phyloP scores from a whole-genome alignment of 2,329 filamentous ascomycete genomes.

The Ilyonectria mors-panacis region DNA sequence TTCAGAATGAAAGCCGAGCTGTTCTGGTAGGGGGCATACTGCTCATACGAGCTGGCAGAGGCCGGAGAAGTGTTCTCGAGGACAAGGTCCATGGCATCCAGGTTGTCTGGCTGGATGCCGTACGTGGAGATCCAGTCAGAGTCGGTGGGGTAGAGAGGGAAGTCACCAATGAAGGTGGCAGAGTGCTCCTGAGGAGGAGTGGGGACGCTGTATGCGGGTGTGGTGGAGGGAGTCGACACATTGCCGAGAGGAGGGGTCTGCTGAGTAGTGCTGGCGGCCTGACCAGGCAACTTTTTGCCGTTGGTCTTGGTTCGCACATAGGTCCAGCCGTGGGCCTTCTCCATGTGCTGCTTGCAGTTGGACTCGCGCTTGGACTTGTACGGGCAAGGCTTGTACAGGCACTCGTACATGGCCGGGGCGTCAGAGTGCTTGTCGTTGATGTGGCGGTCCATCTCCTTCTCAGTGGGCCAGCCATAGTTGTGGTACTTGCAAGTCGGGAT shows the following conservation, averaged over 20 bases:
- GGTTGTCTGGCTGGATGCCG: constrained; percentile 49
- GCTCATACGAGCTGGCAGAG: constrained; percentile 58
- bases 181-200: constrained; percentile 70
- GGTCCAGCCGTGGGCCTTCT: constrained; percentile 93
- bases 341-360: constrained; percentile 99
- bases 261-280: constrained; percentile 63
- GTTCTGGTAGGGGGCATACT: constrained; percentile 74
- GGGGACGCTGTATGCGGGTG: constrained; percentile 63
- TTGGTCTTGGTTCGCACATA: constrained; percentile 95
- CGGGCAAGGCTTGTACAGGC: constrained; percentile 85
- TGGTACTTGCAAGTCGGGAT: constrained; percentile 89
- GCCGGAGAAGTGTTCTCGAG: constrained; percentile 58
- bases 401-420: constrained; percentile 85
- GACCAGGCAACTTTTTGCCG: constrained; percentile 72
- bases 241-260: constrained; percentile 73
- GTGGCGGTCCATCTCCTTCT: constrained; percentile 97
- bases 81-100: constrained; percentile 60
- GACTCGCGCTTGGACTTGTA: constrained; percentile 97
- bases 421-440: constrained; percentile 95
- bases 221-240: constrained; percentile 74
- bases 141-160: constrained; percentile 64
- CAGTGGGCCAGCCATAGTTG: constrained; percentile 92
- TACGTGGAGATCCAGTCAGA: constrained; percentile 61
- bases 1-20: constrained; percentile 73
- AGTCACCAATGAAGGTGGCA: constrained; percentile 56